A percentile compares a stretch with the other conserved stretches of the same genome.
phyloP scores from a whole-genome alignment of 2,329 filamentous ascomycete species.

The Cladosporium sp. region DNA sequence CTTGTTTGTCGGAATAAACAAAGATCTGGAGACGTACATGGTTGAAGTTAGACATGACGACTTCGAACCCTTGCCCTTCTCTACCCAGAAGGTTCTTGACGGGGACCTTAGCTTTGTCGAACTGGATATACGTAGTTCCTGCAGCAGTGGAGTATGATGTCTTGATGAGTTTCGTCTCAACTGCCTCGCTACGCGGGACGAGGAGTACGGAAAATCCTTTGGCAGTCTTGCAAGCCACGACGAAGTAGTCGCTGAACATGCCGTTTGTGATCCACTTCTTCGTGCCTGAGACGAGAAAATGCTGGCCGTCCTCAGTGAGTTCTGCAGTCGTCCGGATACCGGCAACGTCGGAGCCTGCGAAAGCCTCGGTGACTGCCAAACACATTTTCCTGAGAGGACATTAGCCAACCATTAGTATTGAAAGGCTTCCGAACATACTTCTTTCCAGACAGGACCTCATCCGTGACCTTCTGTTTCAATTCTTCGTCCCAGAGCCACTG shows the following conservation, averaged over 20 bases:
- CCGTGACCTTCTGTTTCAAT: constrained; percentile 60
- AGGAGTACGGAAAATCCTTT: constrained; percentile 74
- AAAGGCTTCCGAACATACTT: constrained; percentile 39
- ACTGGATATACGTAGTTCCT: constrained; percentile 73
- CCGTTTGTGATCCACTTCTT: constrained; percentile 89
- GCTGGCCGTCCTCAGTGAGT: constrained; percentile 68
- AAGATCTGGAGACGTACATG: constrained; percentile 44
- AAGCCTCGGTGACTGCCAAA: constrained; percentile 81
- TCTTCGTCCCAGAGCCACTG: constrained; percentile 66
- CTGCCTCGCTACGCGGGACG: constrained; percentile 65
- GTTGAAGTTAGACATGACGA: constrained; percentile 66
- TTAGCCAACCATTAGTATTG: not conserved
- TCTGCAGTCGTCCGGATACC: constrained; percentile 70
- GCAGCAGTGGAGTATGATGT: constrained; percentile 74
- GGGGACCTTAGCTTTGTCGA: constrained; percentile 81
- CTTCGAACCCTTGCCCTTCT: constrained; percentile 71
- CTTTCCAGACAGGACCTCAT: constrained; percentile 69
- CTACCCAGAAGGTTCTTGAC: constrained; percentile 69
- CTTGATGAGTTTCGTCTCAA: constrained; percentile 73
- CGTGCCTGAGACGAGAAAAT: constrained; percentile 63
- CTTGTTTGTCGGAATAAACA: not conserved
- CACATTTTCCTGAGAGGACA: constrained; percentile 58
- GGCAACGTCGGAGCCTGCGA: constrained; percentile 77
- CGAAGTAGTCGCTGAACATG: constrained; percentile 75
- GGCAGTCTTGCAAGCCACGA: constrained; percentile 70